phyloP scores from a whole-genome alignment of 2,329 filamentous ascomycete species.

The Sphaerostilbella broomeana region DNA sequence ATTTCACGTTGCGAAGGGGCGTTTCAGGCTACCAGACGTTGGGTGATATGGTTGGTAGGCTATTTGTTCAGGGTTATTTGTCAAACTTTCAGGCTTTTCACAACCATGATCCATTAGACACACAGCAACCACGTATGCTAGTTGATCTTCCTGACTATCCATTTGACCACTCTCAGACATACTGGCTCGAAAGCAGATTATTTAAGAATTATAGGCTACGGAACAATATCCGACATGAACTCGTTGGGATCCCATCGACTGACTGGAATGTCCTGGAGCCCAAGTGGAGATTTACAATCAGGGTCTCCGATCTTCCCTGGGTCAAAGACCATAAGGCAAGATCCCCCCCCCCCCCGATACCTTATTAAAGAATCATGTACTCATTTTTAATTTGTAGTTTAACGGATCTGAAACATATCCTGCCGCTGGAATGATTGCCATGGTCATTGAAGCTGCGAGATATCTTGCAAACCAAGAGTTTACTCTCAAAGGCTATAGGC shows the following conservation, averaged over 20 bases:
- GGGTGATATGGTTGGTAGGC: neutral
- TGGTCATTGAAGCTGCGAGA: neutral
- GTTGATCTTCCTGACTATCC: neutral
- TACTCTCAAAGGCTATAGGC: neutral
- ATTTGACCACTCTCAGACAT: constrained; percentile 6
- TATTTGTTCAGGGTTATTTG: neutral
- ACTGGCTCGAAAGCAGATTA: constrained; percentile 4
- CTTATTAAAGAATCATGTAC: too few relatives aligned
- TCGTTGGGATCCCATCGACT: neutral
- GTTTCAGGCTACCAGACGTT: neutral
- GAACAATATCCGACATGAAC: neutral
- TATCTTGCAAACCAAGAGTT: neutral
- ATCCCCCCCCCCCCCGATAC: too few relatives aligned
- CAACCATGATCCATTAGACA: neutral
- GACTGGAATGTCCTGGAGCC: neutral
- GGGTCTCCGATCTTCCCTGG: constrained; percentile 18
- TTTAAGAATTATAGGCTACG: neutral
- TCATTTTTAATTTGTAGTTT: constrained; percentile 10
- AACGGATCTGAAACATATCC: constrained; percentile 23
- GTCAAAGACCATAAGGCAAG: constrained; percentile 27
- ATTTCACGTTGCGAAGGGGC: too few relatives aligned
- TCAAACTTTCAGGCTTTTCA: neutral
- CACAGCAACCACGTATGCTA: too few relatives aligned
- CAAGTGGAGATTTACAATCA: neutral
- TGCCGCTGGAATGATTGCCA: constrained; percentile 25